Evolutionary conservation across 805 yeast species (phyloP).

Genomic region (Kazachstania bromeliacearum): DNA sequence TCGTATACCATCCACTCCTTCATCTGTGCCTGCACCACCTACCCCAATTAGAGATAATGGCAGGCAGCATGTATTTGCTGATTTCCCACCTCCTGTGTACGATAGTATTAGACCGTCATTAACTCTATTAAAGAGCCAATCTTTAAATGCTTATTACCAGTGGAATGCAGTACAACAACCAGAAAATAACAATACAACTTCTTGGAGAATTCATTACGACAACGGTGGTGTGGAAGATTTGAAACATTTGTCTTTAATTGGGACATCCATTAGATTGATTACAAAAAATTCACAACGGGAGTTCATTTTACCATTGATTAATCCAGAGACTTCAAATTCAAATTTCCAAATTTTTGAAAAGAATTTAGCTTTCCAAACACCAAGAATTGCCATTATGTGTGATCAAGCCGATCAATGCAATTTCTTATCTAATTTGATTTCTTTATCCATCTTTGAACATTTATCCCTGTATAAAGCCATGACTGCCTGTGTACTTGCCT

Average conservation of each 20-base stretch:
- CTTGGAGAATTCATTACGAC: neutral
- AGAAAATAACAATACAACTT: neutral
- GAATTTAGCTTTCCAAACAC: slow-evolving; percentile 6
- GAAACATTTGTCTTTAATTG: slow-evolving; percentile 2
- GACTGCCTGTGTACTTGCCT: slow-evolving; percentile 23
- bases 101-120: slow-evolving; percentile 10
- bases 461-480: slow-evolving; percentile 20
- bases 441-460: slow-evolving; percentile 20
- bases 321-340: neutral
- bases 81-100: slow-evolving; percentile 9
- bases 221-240: slow-evolving; percentile 1
- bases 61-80: slow-evolving; percentile 5
- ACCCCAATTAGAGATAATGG: neutral
- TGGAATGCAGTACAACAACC: too few relatives aligned
- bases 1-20: slow-evolving; percentile 1
- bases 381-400: slow-evolving; percentile 3
- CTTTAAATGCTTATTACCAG: slow-evolving; percentile 11
- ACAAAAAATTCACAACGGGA: neutral
- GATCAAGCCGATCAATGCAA: neutral
- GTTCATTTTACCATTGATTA: slow-evolving; percentile 1
- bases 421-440: slow-evolving; percentile 8
- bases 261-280: slow-evolving; percentile 2
- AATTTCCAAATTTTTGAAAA: slow-evolving; percentile 1
- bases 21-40: slow-evolving; percentile 2
- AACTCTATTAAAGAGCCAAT: slow-evolving; percentile 11